Evolutionary conservation across 2,329 filamentous ascomycete species (phyloP).

Genomic region (Hymenoscyphus linearis): DNA sequence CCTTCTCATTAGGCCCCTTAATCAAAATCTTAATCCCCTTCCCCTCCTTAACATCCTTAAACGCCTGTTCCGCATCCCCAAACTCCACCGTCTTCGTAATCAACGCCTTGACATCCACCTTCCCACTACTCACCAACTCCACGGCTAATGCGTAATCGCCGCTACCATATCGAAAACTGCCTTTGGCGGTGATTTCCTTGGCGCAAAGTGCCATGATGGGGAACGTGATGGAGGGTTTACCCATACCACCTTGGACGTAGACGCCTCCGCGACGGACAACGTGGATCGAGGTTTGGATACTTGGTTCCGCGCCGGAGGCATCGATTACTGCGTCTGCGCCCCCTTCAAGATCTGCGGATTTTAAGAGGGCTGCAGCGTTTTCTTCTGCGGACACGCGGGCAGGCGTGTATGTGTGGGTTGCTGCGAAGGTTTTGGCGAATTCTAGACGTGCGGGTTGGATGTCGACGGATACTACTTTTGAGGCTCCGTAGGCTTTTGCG

Average conservation of each 20-base stretch:
- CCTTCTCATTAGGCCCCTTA: constrained; percentile 50
- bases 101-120: constrained; percentile 76
- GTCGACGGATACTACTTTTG: constrained; percentile 80
- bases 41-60: constrained; percentile 78
- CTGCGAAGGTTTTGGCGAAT: constrained; percentile 69
- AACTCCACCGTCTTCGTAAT: constrained; percentile 76
- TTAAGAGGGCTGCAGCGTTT: constrained; percentile 62
- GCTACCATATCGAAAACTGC: constrained; percentile 82
- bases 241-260: constrained; percentile 88
- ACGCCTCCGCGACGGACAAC: constrained; percentile 65
- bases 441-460: constrained; percentile 74
- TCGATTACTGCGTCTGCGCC: constrained; percentile 79
- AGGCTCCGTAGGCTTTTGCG: constrained; percentile 77
- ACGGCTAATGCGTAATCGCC: constrained; percentile 79
- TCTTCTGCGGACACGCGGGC: constrained; percentile 59
- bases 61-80: constrained; percentile 76
- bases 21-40: constrained; percentile 70
- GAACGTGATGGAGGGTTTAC: constrained; percentile 79
- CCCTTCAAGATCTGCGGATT: constrained; percentile 55
- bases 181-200: constrained; percentile 83
- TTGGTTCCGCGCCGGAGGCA: constrained; percentile 72
- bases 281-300: constrained; percentile 70
- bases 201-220: constrained; percentile 85
- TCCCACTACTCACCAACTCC: constrained; percentile 66
- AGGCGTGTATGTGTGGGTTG: constrained; percentile 65